These are phyloP conservation scores for Isabelozyma heimii DNA, from an alignment of 805 yeast species.

Conservation along the genomic window DNA sequence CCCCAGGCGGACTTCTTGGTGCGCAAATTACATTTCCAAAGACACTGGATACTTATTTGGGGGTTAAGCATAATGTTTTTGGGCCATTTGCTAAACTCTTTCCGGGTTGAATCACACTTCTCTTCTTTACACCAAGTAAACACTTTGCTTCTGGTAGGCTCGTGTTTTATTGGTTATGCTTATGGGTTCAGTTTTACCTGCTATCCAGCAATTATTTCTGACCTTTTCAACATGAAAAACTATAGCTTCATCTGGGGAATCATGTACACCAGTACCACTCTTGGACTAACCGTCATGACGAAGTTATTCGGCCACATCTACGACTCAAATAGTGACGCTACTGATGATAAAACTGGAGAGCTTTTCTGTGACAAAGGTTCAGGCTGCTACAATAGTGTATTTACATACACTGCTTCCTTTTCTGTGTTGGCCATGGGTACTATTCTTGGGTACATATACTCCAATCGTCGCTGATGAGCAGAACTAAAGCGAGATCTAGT, in stretches of 20 bases:
- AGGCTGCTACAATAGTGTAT: conserved; percentile 25
- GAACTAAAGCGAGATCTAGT: too few species aligned
- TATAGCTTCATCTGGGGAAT: conserved; percentile 34
- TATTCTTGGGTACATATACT: conserved; percentile 18
- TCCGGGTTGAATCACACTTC: conserved; percentile 10
- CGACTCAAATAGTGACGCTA: conserved; percentile 19
- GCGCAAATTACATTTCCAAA: conserved; percentile 18
- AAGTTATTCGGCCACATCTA: conserved; percentile 29
- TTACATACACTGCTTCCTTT: conserved; percentile 21
- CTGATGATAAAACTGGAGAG: conserved; percentile 10
- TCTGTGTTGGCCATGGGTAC: conserved; percentile 16
- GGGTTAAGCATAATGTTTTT: conserved; percentile 27
- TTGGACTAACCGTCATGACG: conserved; percentile 30
- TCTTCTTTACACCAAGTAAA: conserved; percentile 12
- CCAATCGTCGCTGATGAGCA: neutral
- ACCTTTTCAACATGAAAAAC: conserved; percentile 29
- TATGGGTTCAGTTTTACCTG: conserved; percentile 34
- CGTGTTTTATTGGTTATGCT: conserved; percentile 29
- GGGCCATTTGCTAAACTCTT: conserved; percentile 23
- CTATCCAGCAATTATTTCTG: conserved; percentile 33
- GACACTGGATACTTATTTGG: conserved; percentile 31
- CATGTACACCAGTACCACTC: conserved; percentile 28
- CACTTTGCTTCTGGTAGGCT: conserved; percentile 17
- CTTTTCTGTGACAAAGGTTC: conserved; percentile 26
- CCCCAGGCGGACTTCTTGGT: conserved; percentile 28